These are phyloP conservation scores for Pseudogymnoascus sp. DNA, from an alignment of 2,329 filamentous ascomycete species.

Conservation along the genomic window DNA sequence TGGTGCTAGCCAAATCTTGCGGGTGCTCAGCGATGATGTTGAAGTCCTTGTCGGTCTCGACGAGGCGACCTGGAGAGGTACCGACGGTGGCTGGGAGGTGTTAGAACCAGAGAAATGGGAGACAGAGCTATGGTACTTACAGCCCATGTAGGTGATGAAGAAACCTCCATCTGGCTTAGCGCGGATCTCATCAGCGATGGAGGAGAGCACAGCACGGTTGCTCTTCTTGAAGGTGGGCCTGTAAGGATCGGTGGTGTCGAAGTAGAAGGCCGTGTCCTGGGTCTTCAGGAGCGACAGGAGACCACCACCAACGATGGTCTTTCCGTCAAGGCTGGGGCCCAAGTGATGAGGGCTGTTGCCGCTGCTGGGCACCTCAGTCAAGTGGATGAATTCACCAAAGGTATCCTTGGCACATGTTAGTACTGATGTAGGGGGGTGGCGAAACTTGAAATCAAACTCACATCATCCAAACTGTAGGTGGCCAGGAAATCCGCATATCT, in stretches of 20 bases:
- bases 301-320: constrained; percentile 52
- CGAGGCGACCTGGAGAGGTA: constrained; percentile 51
- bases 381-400: constrained; percentile 52
- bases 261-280: constrained; percentile 56
- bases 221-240: constrained; percentile 53
- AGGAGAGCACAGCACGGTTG: constrained; percentile 52
- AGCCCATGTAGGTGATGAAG: constrained; percentile 58
- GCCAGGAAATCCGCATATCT: constrained; percentile 53
- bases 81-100: constrained; percentile 39
- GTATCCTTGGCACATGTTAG: constrained; percentile 40
- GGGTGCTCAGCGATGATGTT: constrained; percentile 59
- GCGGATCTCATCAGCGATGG: constrained; percentile 57
- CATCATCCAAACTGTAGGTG: constrained; percentile 53
- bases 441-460: constrained; percentile 25
- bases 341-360: constrained; percentile 58
- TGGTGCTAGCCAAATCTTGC: constrained; percentile 46
- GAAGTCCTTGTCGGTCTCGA: constrained; percentile 53
- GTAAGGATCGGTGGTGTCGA: constrained; percentile 54
- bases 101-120: constrained; percentile 3
- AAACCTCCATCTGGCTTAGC: constrained; percentile 58
- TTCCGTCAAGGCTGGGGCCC: constrained; percentile 48
- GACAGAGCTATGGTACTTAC: constrained; percentile 23
- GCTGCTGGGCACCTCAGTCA: constrained; percentile 53
- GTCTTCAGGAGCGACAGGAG: constrained; percentile 53
- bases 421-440: not conserved